Evolutionary conservation across 139 green algal genomes (phyloP), one percentile per base, ranked within the genome.

Genomic region (Chloropicon primus): DNA sequence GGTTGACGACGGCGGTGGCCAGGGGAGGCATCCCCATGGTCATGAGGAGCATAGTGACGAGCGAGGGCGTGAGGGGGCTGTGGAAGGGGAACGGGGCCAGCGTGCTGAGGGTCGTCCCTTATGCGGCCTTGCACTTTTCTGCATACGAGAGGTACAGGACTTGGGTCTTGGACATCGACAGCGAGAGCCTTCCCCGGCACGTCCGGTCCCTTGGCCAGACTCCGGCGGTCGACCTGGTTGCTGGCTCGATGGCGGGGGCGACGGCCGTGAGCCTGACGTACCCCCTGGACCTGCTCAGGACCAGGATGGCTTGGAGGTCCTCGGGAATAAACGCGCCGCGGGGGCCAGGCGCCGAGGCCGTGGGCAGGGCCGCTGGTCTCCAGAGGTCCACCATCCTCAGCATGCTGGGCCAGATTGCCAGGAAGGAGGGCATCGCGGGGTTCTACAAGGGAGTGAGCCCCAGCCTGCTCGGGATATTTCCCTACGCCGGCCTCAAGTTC

Each of bases 401-500:
- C 54, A 71, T 27, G 22, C 3, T 75, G 54, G 25, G 2, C 21
- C 25, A 71, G 24, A 75, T 72, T 17, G 78, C 41, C 10, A 62
- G 41, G 41, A 72, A 80, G 2, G 82, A 87, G 73, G 84, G 86
- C 1, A 2, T 87, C 2, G 72, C 73, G 21, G 82, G 80, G 26
- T 82, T 88, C 78, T 91, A 90, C 84, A 84, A 86, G n/a, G 93
- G 93, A 22, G 81, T 96, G 3, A 86, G 85, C 0, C 90, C 93
- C 10, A 95, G 92, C 0, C 72, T 97, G 74, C 79, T 88, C 25
- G 93, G 93, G 26, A 98, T 98, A 79, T 76, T 98, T 72, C 93
- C 93, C 0, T 98, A 98, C 79, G 91, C 94, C 0, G 94, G 94
- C 1, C 80, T 96, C 25, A 96, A 97, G 77, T 98, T 98, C 77